A percentile compares a stretch with the other conserved stretches of the same genome.
Conservation (phyloP, 2,329 filamentous ascomycete species). For the Pseudogymnoascus destructans region DNA sequence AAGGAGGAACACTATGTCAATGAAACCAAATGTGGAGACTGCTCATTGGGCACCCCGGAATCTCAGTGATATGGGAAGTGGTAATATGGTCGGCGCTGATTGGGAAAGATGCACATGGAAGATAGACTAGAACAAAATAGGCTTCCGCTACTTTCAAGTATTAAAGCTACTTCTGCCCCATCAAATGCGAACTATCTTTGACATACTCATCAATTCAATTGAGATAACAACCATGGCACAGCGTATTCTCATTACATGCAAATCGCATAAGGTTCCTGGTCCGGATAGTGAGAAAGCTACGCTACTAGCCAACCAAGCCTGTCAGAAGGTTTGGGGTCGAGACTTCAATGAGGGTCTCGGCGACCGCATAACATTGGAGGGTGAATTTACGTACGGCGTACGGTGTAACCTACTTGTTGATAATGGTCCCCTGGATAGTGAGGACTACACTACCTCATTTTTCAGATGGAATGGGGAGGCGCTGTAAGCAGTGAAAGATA, state of each 20-base stretch:
- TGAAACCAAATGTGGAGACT: not conserved
- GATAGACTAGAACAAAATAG: not conserved
- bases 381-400: constrained; percentile 11
- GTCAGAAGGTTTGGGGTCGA: constrained; percentile 13
- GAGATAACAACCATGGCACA: constrained; percentile 9
- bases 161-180: not conserved
- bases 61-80: not conserved
- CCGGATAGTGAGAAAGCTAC: constrained; percentile 10
- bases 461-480: constrained; percentile 12
- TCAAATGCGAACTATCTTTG: not conserved
- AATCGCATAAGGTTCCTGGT: constrained; percentile 14
- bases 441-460: constrained; percentile 10
- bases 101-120: not conserved
- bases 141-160: not conserved
- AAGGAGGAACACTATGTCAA: not conserved
- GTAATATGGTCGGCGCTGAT: not conserved
- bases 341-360: constrained; percentile 11
- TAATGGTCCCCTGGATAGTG: constrained; percentile 11
- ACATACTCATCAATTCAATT: not conserved
- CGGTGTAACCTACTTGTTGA: constrained; percentile 13
- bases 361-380: constrained; percentile 13
- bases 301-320: constrained; percentile 13
- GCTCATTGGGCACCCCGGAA: not conserved
- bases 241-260: constrained; percentile 12
- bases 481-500: constrained; percentile 10